Conservation (phyloP, 1,139 yeast genomes). For the Cylindricascospora bacillispora region DNA sequence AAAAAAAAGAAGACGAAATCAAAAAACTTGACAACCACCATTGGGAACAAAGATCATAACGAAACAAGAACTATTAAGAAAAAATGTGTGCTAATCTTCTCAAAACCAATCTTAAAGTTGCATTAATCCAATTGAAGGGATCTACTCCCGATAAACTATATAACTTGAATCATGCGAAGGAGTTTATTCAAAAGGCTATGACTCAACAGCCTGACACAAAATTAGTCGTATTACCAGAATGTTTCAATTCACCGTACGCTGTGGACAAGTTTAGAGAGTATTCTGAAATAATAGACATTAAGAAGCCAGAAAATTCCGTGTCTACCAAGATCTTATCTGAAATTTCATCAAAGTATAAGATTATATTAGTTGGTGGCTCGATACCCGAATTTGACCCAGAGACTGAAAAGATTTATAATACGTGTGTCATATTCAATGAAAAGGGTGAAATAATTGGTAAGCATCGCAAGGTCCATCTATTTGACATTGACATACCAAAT, state of each 20-base stretch:
- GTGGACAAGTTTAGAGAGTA: slow-evolving; percentile 76
- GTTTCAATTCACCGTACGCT: slow-evolving; percentile 92
- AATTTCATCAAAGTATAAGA: slow-evolving; percentile 48
- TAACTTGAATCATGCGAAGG: slow-evolving; percentile 41
- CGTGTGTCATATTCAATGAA: slow-evolving; percentile 64
- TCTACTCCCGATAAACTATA: slow-evolving; percentile 39
- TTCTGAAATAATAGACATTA: slow-evolving; percentile 44
- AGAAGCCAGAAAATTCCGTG: slow-evolving; percentile 46
- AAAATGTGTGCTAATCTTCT: too few relatives aligned
- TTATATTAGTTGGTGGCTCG: slow-evolving; percentile 78
- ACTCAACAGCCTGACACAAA: slow-evolving; percentile 40
- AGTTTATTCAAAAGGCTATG: slow-evolving; percentile 39
- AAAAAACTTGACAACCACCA: too few relatives aligned
- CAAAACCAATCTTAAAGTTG: slow-evolving; percentile 41
- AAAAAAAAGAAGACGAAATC: too few relatives aligned
- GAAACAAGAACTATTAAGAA: too few relatives aligned
- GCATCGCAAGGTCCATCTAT: slow-evolving; percentile 80
- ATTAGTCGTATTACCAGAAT: slow-evolving; percentile 45
- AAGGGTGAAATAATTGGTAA: slow-evolving; percentile 65
- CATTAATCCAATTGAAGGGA: slow-evolving; percentile 32
- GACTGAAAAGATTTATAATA: slow-evolving; percentile 58
- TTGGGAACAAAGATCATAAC: too few relatives aligned
- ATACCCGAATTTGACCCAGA: slow-evolving; percentile 61
- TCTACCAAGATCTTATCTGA: slow-evolving; percentile 37
- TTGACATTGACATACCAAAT: slow-evolving; percentile 83